Base-by-base conservation (phyloP, 306 rosid species). In the Castanea mollissima region DNA sequence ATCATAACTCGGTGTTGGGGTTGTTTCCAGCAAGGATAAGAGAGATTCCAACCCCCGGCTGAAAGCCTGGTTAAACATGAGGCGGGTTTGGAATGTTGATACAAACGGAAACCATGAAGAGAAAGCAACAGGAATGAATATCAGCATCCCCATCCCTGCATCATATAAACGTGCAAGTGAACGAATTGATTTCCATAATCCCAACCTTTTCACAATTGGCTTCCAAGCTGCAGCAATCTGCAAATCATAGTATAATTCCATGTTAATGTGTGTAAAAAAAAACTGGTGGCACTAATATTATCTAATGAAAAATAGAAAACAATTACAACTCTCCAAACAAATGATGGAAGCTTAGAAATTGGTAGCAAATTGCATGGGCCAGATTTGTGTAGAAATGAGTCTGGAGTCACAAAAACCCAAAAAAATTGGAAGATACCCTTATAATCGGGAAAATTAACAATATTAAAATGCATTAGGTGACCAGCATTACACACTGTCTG, bases 31-130 rank as follows among this genome's bases (percentile, higher is more conserved):
- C 97, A 76, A 93, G 98, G 80, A 91, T 91, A 4, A 95, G 88
- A 54, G 97, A 93, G 77, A 95, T 95, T 95, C 97, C 81, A 93
- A 79, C 51, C 98, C 99, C 69, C 98, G 89, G 80, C 98, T 91
- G 86, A 95, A 95, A 35, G 99, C 99, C 78, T 90, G 93, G 92
- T 93, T 95, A 89, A 93, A 95, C 98, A 93, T 93, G 86, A 95
- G 97, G 74, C 98, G 86, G 31, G 96, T 88, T 85, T 95, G 99
- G 87, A 95, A 93, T 5, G 98, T 93, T 1, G 99, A 93, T 44
- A 95, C 88, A 80, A 93, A 93, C 35, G 99, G 99, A 85, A 95
- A 93, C 98, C 99, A 95, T 0, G 97, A 95, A 32, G 83, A 78
- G 13, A 93, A 72, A 25, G 98, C 98, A 75, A 93, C 78, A 73